A percentile compares a stretch with the other conserved stretches of the same genome.
Evolutionary conservation across 345 rosid genomes (phyloP).

Genomic region (Gossypium bickii): DNA sequence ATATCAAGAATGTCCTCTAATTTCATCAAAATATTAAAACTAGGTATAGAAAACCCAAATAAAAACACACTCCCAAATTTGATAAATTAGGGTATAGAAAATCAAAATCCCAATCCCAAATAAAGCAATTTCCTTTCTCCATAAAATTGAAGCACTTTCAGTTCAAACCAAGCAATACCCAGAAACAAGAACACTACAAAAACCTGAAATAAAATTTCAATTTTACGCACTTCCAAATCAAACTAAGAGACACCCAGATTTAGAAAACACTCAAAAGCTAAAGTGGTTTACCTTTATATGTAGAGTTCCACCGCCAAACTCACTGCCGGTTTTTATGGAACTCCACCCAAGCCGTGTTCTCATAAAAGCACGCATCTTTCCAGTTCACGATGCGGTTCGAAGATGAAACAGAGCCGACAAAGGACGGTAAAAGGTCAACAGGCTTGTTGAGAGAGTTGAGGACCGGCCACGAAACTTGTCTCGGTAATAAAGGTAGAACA

Average conservation of each 20-base stretch:
- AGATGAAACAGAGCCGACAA: slow-evolving; percentile 70
- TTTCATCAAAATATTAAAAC: background rate
- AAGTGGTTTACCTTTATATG: slow-evolving; percentile 56
- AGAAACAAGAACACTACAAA: slow-evolving; percentile 8
- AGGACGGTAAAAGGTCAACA: slow-evolving; percentile 73
- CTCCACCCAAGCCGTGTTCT: slow-evolving; percentile 84
- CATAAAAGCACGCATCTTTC: slow-evolving; percentile 92
- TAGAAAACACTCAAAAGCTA: background rate
- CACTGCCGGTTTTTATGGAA: slow-evolving; percentile 72
- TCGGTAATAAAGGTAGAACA: slow-evolving; percentile 63
- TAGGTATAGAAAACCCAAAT: background rate
- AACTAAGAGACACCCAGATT: background rate
- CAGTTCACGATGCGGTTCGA: slow-evolving; percentile 42
- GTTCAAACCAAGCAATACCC: background rate
- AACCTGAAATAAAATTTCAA: background rate
- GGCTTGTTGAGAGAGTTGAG: slow-evolving; percentile 55
- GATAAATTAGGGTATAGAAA: background rate
- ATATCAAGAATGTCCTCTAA: background rate
- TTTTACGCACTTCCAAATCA: background rate
- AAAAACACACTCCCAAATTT: background rate
- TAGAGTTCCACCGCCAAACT: slow-evolving; percentile 90
- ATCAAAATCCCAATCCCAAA: background rate
- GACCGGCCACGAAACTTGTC: slow-evolving; percentile 75
- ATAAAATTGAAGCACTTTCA: background rate
- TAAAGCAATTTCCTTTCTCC: background rate